Base-by-base conservation (phyloP, 75 land plant genomes). In the Chamaecyparis obtusa region DNA sequence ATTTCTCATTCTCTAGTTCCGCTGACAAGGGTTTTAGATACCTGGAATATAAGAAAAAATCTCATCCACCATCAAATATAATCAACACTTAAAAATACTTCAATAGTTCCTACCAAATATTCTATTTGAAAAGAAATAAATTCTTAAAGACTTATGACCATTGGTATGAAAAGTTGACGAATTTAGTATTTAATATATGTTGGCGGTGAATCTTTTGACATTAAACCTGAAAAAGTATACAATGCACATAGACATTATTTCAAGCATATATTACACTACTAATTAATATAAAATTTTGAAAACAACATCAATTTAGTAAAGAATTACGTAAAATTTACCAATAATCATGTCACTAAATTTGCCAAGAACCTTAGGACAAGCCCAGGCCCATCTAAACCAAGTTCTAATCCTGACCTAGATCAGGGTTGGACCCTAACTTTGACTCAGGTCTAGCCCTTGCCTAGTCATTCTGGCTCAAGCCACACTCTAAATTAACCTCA, bases 21-120 rank as follows among this genome's bases (percentile, higher is more conserved):
- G 91, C 88, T 67, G 99, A 95, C 49, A 98, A 88, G 85, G 99
- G 98, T 84, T 95, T 94, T 84, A 97, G 76, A 86, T 98, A 98
- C 57, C 99, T 98, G 92, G 83, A 95, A 85, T 54, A 54, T 35
- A 33, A 33, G 60, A 35, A 39, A 78, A 78, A 37, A 17, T 17
- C 19, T n/a, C 46, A 41, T 39, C 46, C 82, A 79, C 41, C 46
- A 79, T 79, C 24, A n/a, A 83, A 51, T 30, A 85, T 87, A 56
- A 54, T 37, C 67, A 60, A 56, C 55, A 9, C 27, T 48, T 5
- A 10, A 10, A n/a, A 49, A 10, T 17, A 21, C 13, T 36, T 37
- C 41, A 41, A 17, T 37, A 79, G 16, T 46, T 9, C 46, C 39
- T 79, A 24, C 14, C 83, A 44, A 81, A 44, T 81, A 44, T 46